phyloP scores from a whole-genome alignment of 2,329 filamentous ascomycete species.

The Neocatenulostroma microsporum region DNA sequence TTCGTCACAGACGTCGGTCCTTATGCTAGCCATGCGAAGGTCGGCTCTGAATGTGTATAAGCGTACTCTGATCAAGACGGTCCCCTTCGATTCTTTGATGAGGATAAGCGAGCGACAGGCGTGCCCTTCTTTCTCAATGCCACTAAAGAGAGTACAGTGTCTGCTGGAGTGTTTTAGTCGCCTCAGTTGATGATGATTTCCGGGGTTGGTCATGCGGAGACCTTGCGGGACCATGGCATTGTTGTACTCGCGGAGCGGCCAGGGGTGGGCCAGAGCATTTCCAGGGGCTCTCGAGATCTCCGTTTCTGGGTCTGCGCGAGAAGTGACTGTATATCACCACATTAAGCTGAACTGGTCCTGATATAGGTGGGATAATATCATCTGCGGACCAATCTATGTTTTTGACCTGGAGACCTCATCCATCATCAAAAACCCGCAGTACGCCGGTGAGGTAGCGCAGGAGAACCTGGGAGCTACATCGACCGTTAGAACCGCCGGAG shows the following conservation, averaged over 20 bases:
- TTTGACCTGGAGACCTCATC: background rate
- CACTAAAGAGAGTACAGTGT: constrained; percentile 37
- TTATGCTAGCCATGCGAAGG: constrained; percentile 19
- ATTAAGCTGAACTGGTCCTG: too few relatives aligned
- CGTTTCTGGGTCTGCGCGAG: too few relatives aligned
- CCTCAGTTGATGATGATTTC: constrained; percentile 30
- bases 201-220: constrained; percentile 22
- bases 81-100: constrained; percentile 25
- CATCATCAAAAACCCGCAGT: background rate
- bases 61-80: constrained; percentile 24
- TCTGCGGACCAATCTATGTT: background rate
- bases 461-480: too few relatives aligned
- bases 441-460: background rate
- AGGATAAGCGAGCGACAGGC: constrained; percentile 20
- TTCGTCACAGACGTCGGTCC: constrained; percentile 20
- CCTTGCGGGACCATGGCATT: constrained; percentile 26
- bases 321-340: too few relatives aligned
- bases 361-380: background rate
- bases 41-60: constrained; percentile 28
- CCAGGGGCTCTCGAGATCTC: too few relatives aligned
- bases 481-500: too few relatives aligned
- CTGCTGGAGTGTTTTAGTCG: constrained; percentile 36
- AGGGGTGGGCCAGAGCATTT: constrained; percentile 22
- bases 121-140: constrained; percentile 21
- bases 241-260: constrained; percentile 17